Conservation (phyloP, 768 basidiomycete species). For the Leccinum aurantiacum region DNA sequence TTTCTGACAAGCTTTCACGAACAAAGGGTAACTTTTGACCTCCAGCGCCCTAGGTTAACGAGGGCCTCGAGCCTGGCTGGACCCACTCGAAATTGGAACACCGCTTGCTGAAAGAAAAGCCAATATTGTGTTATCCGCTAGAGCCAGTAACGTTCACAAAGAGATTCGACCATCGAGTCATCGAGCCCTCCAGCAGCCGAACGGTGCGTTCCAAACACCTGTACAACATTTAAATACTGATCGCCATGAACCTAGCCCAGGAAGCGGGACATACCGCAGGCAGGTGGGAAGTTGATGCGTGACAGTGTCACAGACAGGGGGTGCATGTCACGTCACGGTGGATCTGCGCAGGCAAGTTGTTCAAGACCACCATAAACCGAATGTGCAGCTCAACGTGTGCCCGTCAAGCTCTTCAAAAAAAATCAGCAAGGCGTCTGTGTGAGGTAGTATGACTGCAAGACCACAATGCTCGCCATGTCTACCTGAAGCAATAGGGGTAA, state of each 20-base stretch:
- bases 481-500: conserved; percentile 10
- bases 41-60: not conserved
- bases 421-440: conserved; percentile 26
- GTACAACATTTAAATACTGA: conserved; percentile 2
- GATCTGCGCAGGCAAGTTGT: conserved; percentile 29
- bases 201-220: conserved; percentile 7
- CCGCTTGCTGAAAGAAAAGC: conserved; percentile 6
- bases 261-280: not conserved
- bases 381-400: conserved; percentile 33
- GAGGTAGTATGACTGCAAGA: conserved; percentile 27
- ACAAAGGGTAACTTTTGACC: conserved; percentile 9
- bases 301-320: conserved; percentile 32
- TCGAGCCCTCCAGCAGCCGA: not conserved
- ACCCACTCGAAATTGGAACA: conserved; percentile 17
- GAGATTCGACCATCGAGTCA: not conserved
- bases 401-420: conserved; percentile 24
- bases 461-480: conserved; percentile 3
- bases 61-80: not conserved
- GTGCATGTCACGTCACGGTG: conserved; percentile 28
- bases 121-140: not conserved
- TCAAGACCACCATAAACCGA: conserved; percentile 27
- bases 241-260: too few relatives aligned
- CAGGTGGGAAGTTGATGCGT: conserved; percentile 16
- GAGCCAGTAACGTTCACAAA: not conserved
- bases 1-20: not conserved